A percentile compares a stretch with the other conserved stretches of the same genome.
Conservation (phyloP, 352 stramenopile species). For the Globisporangium okanoganense region DNA sequence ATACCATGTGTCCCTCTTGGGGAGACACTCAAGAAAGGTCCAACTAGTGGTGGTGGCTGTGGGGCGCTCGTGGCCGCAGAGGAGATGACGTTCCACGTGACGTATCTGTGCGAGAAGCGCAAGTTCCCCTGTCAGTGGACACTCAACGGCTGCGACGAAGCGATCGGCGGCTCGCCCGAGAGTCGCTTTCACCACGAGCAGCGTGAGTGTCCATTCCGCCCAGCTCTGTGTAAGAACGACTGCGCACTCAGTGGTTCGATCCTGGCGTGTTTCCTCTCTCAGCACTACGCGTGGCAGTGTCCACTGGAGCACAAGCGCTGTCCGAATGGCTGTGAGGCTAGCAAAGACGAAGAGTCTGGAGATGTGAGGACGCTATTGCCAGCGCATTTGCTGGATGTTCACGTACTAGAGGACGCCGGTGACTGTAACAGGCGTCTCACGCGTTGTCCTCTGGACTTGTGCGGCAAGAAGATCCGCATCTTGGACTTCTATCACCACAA, state of each 20-base stretch:
- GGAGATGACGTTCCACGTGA: slow-evolving; percentile 58
- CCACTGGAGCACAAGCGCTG: slow-evolving; percentile 40
- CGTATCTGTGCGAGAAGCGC: slow-evolving; percentile 42
- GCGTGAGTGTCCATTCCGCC: slow-evolving; percentile 49
- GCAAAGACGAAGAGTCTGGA: not conserved
- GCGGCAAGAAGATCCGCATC: slow-evolving; percentile 56
- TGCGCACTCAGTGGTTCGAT: slow-evolving; percentile 41
- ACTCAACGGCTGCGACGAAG: slow-evolving; percentile 36
- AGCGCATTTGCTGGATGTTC: slow-evolving; percentile 37
- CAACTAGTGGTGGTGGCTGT: slow-evolving; percentile 28
- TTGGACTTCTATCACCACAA: slow-evolving; percentile 22
- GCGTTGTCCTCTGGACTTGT: slow-evolving; percentile 56
- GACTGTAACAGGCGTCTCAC: slow-evolving; percentile 36
- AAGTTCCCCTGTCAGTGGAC: slow-evolving; percentile 51
- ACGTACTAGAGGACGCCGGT: slow-evolving; percentile 39
- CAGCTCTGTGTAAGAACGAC: slow-evolving; percentile 42
- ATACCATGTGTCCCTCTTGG: slow-evolving; percentile 26
- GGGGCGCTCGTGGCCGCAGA: slow-evolving; percentile 38
- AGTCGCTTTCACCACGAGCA: slow-evolving; percentile 53
- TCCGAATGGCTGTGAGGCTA: slow-evolving; percentile 20
- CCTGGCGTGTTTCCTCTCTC: slow-evolving; percentile 37
- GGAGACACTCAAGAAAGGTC: slow-evolving; percentile 11
- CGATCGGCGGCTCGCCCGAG: slow-evolving; percentile 33
- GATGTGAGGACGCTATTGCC: slow-evolving; percentile 16
- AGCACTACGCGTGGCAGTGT: slow-evolving; percentile 76